Evolutionary conservation across 192 early-diverging fungal genomes (phyloP), one percentile per base, ranked within the genome.

Genomic region (Cladochytrium replicatum): DNA sequence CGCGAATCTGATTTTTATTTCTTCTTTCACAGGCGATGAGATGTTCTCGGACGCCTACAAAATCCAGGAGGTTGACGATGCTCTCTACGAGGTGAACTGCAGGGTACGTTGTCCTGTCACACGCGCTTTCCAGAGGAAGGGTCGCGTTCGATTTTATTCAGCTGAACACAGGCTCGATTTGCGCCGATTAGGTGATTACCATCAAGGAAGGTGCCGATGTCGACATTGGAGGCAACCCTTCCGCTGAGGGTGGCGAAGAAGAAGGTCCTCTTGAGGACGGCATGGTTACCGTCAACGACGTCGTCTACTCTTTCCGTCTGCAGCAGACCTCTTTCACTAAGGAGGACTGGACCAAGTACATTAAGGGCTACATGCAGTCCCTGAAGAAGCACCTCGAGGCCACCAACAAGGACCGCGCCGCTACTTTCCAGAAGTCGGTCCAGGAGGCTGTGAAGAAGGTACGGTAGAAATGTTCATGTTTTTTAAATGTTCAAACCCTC

Each of bases 311-410:
- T 24, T 74, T 79, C 63, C 84, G 86, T 70, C 78, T 92, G 40
- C 60, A 60, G 51, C 38, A 52, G 41, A 90, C 86, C 60, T 41
- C 29, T 17, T 95, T 95, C 57, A 88, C 88, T 70, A 95, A 95
- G 80, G 90, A 92, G 83, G 70, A 74, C 26, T 92, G 83, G 77
- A 82, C 78, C 73, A 60, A 67, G 65, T 91, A 95, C 75, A 80
- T 92, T 63, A 92, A 95, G 83, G 85, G 81, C 47, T 95, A 92
- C 82, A 72, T 95, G 75, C 92, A 92, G 87, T 57, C 61, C 7
- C 24, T 95, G 58, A 77, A 80, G 77, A 68, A 55, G 5, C 66
- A 80, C 60, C 59, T 89, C 25, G 19, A 61, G 42, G 64, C 71
- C 61, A 57, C 39, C 55, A 70, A 82, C 58, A 72, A 81, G 25